Evolutionary conservation across 768 basidiomycete genomes (phyloP).

Genomic region (Daedaleopsis nitida): DNA sequence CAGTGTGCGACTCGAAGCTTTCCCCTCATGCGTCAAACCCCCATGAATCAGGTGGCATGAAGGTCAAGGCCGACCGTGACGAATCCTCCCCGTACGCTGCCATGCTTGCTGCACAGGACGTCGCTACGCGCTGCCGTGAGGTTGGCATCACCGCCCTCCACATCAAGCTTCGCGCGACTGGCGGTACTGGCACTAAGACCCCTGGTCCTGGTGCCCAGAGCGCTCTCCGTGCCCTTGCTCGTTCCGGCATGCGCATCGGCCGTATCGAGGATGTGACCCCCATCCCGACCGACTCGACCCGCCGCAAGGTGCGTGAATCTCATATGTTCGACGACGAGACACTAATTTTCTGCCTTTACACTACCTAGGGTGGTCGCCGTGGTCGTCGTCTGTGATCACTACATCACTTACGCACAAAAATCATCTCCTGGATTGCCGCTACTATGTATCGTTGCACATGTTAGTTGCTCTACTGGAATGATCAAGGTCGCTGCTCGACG

Average conservation of each 20-base stretch:
- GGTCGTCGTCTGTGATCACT: slow-evolving; percentile 87
- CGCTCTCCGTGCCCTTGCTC: slow-evolving; percentile 96
- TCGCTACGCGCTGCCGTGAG: slow-evolving; percentile 94
- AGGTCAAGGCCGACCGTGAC: slow-evolving; percentile 99
- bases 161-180: slow-evolving; percentile 98
- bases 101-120: slow-evolving; percentile 98
- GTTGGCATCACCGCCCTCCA: slow-evolving; percentile 98
- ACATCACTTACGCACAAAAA: slow-evolving; percentile 27
- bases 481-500: slow-evolving; percentile 83
- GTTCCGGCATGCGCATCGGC: slow-evolving; percentile 97
- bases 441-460: slow-evolving; percentile 34
- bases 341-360: slow-evolving; percentile 1
- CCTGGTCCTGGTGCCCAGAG: slow-evolving; percentile 99
- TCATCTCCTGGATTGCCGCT: slow-evolving; percentile 22
- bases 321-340: neutral
- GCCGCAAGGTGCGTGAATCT: slow-evolving; percentile 78
- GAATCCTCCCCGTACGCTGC: slow-evolving; percentile 97
- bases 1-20: neutral
- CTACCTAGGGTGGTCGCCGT: slow-evolving; percentile 90
- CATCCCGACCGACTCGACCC: slow-evolving; percentile 94
- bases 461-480: slow-evolving; percentile 36
- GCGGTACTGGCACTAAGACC: slow-evolving; percentile 98
- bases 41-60: slow-evolving; percentile 81
- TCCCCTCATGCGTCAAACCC: neutral
- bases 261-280: slow-evolving; percentile 99